phyloP scores from a whole-genome alignment of 1,139 yeast species.

The Trichomonascaceae sp. region DNA sequence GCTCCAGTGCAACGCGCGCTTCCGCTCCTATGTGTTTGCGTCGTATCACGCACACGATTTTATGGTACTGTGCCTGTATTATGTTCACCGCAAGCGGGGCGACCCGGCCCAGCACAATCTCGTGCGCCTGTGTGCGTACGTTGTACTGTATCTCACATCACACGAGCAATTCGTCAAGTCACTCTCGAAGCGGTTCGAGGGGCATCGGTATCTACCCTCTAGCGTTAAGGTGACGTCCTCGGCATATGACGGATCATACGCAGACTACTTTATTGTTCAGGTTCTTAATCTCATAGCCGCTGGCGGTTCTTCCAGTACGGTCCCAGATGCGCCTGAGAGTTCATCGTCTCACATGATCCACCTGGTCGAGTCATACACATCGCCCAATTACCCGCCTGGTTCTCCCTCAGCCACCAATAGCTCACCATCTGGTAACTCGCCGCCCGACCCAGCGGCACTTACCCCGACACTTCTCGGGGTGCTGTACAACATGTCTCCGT shows the following conservation, averaged over 20 bases:
- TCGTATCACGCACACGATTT: constrained; percentile 40
- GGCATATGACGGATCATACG: constrained; percentile 20
- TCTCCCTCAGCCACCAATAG: too few species aligned
- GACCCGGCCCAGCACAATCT: constrained; percentile 33
- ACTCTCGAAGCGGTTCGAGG: constrained; percentile 18
- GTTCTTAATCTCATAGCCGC: constrained; percentile 9
- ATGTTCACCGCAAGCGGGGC: constrained; percentile 38
- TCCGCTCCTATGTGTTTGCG: constrained; percentile 34
- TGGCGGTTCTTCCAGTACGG: too few species aligned
- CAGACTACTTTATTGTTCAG: constrained; percentile 23
- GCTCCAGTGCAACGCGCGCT: constrained; percentile 47
- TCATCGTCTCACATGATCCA: too few species aligned
- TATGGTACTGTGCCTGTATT: constrained; percentile 40
- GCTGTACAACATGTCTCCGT: constrained; percentile 24
- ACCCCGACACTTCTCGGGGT: constrained; percentile 22
- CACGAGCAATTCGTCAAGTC: constrained; percentile 26
- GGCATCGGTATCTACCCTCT: constrained; percentile 19
- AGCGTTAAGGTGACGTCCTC: constrained; percentile 12
- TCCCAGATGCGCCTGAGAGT: too few species aligned
- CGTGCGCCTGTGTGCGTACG: constrained; percentile 46
- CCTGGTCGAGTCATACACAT: too few species aligned
- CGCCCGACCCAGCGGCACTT: constrained; percentile 5
- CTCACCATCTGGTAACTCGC: too few species aligned
- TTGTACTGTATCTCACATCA: constrained; percentile 48
- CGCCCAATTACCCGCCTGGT: neutral